Evolutionary conservation across 345 rosid genomes (phyloP).

Genomic region (Aethionema arabicum): DNA sequence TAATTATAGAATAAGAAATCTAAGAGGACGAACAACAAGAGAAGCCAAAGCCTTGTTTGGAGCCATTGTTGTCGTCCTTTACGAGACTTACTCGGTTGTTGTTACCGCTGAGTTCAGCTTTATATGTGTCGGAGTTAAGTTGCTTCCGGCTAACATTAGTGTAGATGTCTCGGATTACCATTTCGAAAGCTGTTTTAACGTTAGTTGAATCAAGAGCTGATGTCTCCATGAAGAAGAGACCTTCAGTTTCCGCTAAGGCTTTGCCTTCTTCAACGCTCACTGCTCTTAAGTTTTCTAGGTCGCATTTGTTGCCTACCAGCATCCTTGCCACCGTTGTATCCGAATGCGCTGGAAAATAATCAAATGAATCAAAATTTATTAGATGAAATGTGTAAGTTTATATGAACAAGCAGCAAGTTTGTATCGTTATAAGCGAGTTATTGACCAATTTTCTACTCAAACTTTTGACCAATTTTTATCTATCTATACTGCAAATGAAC

Average conservation of each 20-base stretch:
- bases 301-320: slow-evolving; percentile 90
- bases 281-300: slow-evolving; percentile 64
- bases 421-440: no score
- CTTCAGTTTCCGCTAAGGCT: slow-evolving; percentile 68
- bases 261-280: slow-evolving; percentile 78
- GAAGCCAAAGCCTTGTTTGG: slow-evolving; percentile 55
- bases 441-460: no score
- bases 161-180: slow-evolving; percentile 71
- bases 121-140: slow-evolving; percentile 63
- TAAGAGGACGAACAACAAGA: slow-evolving; percentile 62
- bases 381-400: slow-evolving; percentile 1
- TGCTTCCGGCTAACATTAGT: slow-evolving; percentile 69
- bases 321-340: slow-evolving; percentile 70
- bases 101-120: slow-evolving; percentile 67
- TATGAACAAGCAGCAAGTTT: background rate
- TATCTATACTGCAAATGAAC: background rate
- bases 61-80: slow-evolving; percentile 45
- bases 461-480: no score
- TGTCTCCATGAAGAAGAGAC: slow-evolving; percentile 86
- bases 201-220: slow-evolving; percentile 86
- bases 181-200: slow-evolving; percentile 73
- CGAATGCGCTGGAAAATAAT: slow-evolving; percentile 55
- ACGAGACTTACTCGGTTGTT: slow-evolving; percentile 54
- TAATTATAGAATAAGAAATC: slow-evolving; percentile 27
- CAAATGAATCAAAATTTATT: background rate